These are phyloP conservation scores for Neofusicoccum kwambonambiense DNA, from an alignment of 2,329 filamentous ascomycete genomes.

Conservation along the genomic window DNA sequence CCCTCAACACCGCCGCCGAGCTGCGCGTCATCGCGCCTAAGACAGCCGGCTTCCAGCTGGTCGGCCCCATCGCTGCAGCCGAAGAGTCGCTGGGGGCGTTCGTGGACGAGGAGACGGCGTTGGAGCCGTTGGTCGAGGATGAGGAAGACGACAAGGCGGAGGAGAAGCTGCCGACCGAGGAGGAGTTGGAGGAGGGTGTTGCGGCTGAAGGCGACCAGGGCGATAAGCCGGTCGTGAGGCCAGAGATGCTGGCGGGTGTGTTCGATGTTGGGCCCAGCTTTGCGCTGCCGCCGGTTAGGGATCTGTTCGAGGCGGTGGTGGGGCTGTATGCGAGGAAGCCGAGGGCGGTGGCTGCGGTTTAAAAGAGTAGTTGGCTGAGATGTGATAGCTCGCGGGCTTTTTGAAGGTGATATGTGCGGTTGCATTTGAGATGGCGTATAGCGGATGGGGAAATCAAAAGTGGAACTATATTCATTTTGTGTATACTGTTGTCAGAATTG, in stretches of 20 bases:
- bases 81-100: constrained; percentile 25
- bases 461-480: too few relatives aligned
- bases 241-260: constrained; percentile 66
- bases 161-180: constrained; percentile 20
- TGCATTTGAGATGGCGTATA: background rate
- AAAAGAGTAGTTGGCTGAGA: background rate
- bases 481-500: too few relatives aligned
- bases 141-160: constrained; percentile 28
- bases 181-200: constrained; percentile 35
- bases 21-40: constrained; percentile 52
- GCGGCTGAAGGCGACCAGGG: constrained; percentile 40
- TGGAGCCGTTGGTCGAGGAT: constrained; percentile 24
- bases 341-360: constrained; percentile 15
- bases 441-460: too few relatives aligned
- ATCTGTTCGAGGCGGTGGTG: constrained; percentile 73
- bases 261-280: constrained; percentile 70
- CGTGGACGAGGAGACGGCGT: constrained; percentile 23
- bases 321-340: constrained; percentile 62
- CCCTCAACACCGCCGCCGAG: constrained; percentile 73
- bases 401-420: too few relatives aligned
- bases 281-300: constrained; percentile 68
- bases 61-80: constrained; percentile 30
- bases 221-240: constrained; percentile 61
- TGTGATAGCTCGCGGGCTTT: too few relatives aligned
- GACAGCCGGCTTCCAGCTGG: constrained; percentile 27